Evolutionary conservation across 177 flowering plant species (phyloP), one percentile per base, ranked within the genome.

Genomic region (Vitis hybrid): DNA sequence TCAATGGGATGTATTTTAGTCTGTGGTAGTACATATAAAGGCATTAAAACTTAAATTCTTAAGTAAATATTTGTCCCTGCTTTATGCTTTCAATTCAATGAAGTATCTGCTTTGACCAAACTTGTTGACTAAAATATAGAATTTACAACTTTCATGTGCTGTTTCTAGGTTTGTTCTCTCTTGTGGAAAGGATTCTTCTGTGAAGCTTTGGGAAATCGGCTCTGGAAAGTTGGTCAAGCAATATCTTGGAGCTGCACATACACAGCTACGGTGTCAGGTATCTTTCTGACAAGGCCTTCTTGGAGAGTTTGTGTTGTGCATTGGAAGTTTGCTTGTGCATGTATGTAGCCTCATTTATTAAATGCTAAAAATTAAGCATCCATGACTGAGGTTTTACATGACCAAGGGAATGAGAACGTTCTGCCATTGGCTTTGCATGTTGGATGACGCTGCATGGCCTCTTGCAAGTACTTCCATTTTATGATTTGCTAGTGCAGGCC

Each of bases 181-280:
- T 21, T 88, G 88, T 70, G 95, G 95, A 39, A 92, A 92, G 81
- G 97, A 92, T 74, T 90, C 97, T 10, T 70, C 79, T 4, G 86
- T 88, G 66, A 92, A 90, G 76, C 87, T 92, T 45, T 92, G 98
- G 93, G 96, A 93, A 66, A 87, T 90, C 70, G 90, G 92, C 56
- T 81, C 89, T 11, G 98, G 98, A 60, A 90, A 85, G 77, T 73
- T 90, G 79, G 87, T 90, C 63, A 93, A 88, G 78, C 92, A 93
- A 60, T 93, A 93, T 72, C 60, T 81, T 62, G 98, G 98, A 72
- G 94, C 94, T 16, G 79, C 77, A 10, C 94, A 86, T 75, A 83
- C 83, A 48, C 93, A 88, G 61, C 68, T 86, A 79, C 88, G 90
- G 31, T 84, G 87, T 79, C 96, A 89, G 94, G 98, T 90, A 72